Evolutionary conservation across 2,329 filamentous ascomycete genomes (phyloP).

Genomic region (Monilinia laxa): DNA sequence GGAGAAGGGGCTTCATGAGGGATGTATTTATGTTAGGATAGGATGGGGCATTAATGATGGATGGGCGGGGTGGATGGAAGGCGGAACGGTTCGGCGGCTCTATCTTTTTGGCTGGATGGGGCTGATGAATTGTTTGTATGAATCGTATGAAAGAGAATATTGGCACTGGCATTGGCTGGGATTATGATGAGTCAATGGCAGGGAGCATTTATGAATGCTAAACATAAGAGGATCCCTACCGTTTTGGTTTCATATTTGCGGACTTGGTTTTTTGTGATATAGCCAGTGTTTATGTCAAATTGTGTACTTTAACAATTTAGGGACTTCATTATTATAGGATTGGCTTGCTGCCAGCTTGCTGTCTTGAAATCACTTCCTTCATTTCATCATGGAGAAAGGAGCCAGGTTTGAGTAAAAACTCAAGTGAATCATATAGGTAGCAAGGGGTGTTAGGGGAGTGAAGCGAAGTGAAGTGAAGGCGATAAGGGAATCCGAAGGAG

Average conservation of each 20-base stretch:
- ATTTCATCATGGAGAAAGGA: too few relatives aligned
- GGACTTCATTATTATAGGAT: too few relatives aligned
- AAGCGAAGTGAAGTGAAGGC: too few relatives aligned
- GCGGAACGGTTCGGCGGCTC: conserved; percentile 2
- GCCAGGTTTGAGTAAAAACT: too few relatives aligned
- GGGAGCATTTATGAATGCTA: not conserved
- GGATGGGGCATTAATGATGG: conserved; percentile 16
- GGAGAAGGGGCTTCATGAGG: not conserved
- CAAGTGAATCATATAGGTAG: too few relatives aligned
- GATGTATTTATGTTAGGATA: conserved; percentile 10
- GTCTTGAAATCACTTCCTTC: too few relatives aligned
- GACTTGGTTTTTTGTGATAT: not conserved
- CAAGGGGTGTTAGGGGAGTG: too few relatives aligned
- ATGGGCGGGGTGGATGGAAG: not conserved
- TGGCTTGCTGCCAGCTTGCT: too few relatives aligned
- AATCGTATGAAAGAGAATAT: conserved; percentile 1
- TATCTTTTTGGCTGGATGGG: conserved; percentile 6
- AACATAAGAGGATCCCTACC: not conserved
- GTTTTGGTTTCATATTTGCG: not conserved
- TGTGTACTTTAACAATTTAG: too few relatives aligned
- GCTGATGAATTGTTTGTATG: conserved; percentile 6
- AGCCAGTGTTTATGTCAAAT: too few relatives aligned
- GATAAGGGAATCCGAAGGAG: too few relatives aligned
- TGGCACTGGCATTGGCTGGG: conserved; percentile 3
- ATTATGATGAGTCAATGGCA: conserved; percentile 9